Evolutionary conservation across 176 grass and related monocot species (phyloP).

Genomic region (Otatea glauca): DNA sequence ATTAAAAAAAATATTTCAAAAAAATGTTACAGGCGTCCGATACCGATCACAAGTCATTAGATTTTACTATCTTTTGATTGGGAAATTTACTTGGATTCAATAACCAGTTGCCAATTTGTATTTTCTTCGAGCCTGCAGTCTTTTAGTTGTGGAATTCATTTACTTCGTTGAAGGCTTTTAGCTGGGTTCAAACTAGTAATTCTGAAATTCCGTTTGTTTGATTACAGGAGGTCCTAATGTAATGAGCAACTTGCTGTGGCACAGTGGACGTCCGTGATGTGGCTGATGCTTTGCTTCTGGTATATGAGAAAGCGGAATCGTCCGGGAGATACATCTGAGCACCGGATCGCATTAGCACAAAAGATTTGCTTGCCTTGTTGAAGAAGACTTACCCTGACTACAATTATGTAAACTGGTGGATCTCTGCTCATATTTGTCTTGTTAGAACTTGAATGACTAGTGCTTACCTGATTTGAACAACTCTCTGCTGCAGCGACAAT

Average conservation of each 20-base stretch:
- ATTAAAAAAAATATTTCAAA: no score
- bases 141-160: no score
- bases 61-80: no score
- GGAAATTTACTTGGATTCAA: no score
- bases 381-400: constrained; percentile 28
- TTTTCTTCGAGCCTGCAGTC: no score
- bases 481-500: not conserved
- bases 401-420: not conserved
- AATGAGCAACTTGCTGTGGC: constrained; percentile 38
- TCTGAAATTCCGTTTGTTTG: not conserved
- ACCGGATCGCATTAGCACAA: not conserved
- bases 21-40: no score
- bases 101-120: no score
- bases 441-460: not conserved
- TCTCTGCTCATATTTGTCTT: not conserved
- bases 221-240: constrained; percentile 44
- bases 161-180: no score
- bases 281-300: constrained; percentile 53
- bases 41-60: no score
- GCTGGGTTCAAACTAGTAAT: no score
- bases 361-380: constrained; percentile 30
- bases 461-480: not conserved
- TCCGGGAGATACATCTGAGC: constrained; percentile 40
- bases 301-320: constrained; percentile 46
- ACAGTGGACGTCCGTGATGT: constrained; percentile 65